phyloP scores from a whole-genome alignment of 768 basidiomycete genomes.

The Tulasnella sp. region DNA sequence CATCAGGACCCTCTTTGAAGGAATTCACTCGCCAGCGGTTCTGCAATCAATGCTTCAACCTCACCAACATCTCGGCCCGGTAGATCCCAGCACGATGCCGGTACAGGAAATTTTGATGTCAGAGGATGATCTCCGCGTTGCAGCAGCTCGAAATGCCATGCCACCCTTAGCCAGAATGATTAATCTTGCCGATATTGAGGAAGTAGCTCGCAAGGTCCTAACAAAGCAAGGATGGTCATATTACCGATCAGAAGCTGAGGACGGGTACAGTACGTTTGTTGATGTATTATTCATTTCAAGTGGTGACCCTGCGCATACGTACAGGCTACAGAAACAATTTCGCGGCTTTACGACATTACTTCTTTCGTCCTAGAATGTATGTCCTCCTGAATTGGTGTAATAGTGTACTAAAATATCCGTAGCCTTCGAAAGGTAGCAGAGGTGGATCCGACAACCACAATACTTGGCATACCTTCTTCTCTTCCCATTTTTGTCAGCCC shows the following conservation, averaged over 20 bases:
- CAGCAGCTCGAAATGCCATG: slow-evolving; percentile 23
- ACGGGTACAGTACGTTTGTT: slow-evolving; percentile 12
- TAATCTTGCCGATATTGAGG: slow-evolving; percentile 28
- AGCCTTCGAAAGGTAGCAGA: slow-evolving; percentile 23
- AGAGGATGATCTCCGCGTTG: slow-evolving; percentile 26
- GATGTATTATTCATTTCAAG: too few species aligned
- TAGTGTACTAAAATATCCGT: too few species aligned
- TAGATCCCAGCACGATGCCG: slow-evolving; percentile 26
- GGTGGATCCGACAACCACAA: slow-evolving; percentile 25
- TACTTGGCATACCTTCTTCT: slow-evolving; percentile 23
- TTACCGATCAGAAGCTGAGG: slow-evolving; percentile 21
- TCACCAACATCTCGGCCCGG: slow-evolving; percentile 24
- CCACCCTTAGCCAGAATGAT: slow-evolving; percentile 25
- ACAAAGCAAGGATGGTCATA: slow-evolving; percentile 29
- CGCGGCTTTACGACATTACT: slow-evolving; percentile 11
- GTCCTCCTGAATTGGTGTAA: neutral
- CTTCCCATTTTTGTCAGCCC: slow-evolving; percentile 33
- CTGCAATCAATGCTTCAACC: slow-evolving; percentile 24
- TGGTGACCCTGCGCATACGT: too few species aligned
- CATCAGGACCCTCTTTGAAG: slow-evolving; percentile 23
- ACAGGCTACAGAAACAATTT: slow-evolving; percentile 15
- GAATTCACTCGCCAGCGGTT: slow-evolving; percentile 28
- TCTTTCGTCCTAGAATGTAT: slow-evolving; percentile 20
- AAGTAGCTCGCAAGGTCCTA: slow-evolving; percentile 27
- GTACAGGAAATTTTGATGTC: slow-evolving; percentile 17